Percentiles rank a stretch among this genome's conserved stretches.
phyloP scores from a whole-genome alignment of 805 yeast species.

The Zygoascus ofunaensis region DNA sequence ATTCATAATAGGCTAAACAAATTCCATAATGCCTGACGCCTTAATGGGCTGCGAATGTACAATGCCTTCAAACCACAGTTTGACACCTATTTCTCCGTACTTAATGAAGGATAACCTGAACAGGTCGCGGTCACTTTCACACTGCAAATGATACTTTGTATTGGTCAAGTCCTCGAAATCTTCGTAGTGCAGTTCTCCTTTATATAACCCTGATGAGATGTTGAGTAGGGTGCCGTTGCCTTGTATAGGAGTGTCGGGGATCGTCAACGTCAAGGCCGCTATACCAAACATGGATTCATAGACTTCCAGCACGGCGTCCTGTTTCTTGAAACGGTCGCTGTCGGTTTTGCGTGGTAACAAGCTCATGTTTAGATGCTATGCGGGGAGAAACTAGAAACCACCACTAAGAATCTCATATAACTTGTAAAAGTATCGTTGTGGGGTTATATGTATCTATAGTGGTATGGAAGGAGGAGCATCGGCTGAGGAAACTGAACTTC shows the following conservation, averaged over 20 bases:
- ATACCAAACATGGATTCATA: slow-evolving; percentile 19
- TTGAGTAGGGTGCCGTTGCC: slow-evolving; percentile 19
- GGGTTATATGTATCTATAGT: too few relatives aligned
- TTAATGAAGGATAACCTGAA: slow-evolving; percentile 14
- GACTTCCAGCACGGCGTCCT: slow-evolving; percentile 7
- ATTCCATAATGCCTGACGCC: slow-evolving; percentile 18
- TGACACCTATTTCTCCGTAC: slow-evolving; percentile 10
- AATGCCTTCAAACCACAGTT: slow-evolving; percentile 12
- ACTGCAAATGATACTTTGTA: slow-evolving; percentile 16
- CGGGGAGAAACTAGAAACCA: too few relatives aligned
- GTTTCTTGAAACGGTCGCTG: slow-evolving; percentile 2
- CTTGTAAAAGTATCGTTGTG: not conserved
- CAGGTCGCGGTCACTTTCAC: slow-evolving; percentile 11
- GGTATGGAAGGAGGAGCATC: too few relatives aligned
- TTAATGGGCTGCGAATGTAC: slow-evolving; percentile 8
- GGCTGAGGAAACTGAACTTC: too few relatives aligned
- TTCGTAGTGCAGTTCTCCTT: slow-evolving; percentile 19
- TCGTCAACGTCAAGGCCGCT: slow-evolving; percentile 14
- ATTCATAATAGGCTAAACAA: too few relatives aligned
- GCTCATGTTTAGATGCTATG: not conserved
- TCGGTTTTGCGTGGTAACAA: too few relatives aligned
- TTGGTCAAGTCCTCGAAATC: slow-evolving; percentile 16
- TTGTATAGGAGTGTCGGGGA: slow-evolving; percentile 14
- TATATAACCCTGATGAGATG: slow-evolving; percentile 12
- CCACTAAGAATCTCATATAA: not conserved